phyloP scores from a whole-genome alignment of 495 filamentous ascomycete genomes.

The Penicillium malachiteum region DNA sequence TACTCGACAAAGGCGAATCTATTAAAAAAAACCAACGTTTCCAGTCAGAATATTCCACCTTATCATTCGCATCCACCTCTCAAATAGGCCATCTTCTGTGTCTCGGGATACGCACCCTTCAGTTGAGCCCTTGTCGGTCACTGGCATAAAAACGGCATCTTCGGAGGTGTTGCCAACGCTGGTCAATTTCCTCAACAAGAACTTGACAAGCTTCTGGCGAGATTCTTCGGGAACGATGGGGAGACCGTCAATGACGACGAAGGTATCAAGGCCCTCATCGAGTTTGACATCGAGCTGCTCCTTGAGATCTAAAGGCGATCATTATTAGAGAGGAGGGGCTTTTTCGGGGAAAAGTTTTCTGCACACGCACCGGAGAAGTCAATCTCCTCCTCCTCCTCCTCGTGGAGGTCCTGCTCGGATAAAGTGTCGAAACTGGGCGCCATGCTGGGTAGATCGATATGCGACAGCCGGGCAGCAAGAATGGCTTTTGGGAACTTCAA shows the following conservation, averaged over 20 bases:
- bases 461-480: constrained; percentile 27
- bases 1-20: constrained; percentile 97
- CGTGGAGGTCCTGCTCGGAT: constrained; percentile 77
- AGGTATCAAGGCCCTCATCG: constrained; percentile 92
- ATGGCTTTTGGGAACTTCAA: constrained; percentile 20
- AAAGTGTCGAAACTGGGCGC: constrained; percentile 72
- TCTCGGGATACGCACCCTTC: constrained; percentile 62
- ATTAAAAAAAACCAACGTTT: constrained; percentile 4
- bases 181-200: constrained; percentile 86
- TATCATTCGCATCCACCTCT: too few relatives aligned
- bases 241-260: constrained; percentile 92
- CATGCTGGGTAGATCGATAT: constrained; percentile 47
- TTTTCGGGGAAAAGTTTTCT: constrained; percentile 14
- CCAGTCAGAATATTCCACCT: constrained; percentile 11
- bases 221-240: constrained; percentile 79
- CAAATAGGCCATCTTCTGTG: too few relatives aligned
- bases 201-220: constrained; percentile 89
- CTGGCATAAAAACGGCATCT: constrained; percentile 88
- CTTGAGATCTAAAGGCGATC: constrained; percentile 63
- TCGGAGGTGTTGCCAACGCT: constrained; percentile 79
- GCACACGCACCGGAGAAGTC: constrained; percentile 72
- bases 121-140: constrained; percentile 76
- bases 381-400: constrained; percentile 87
- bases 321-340: constrained; percentile 32
- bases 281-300: constrained; percentile 93